A percentile compares a stretch with the other conserved stretches of the same genome.
These are phyloP conservation scores for Yamadazyma atlantica DNA, from an alignment of 1,139 yeast genomes.

Conservation along the genomic window DNA sequence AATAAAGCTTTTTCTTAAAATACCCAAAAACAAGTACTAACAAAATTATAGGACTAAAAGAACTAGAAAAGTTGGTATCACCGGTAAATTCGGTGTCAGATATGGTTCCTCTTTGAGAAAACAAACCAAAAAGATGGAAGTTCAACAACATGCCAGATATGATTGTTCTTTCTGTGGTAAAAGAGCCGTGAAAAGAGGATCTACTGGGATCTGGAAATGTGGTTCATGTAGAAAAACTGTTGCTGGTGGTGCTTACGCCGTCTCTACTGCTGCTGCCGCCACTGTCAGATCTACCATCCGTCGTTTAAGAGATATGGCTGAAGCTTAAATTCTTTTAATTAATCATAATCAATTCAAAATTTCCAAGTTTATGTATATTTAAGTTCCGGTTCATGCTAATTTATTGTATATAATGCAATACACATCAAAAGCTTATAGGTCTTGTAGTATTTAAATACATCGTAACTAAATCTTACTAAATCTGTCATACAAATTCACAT, in stretches of 20 bases:
- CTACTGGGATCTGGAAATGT: slow-evolving; percentile 99
- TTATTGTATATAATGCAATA: slow-evolving; percentile 11
- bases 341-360: slow-evolving; percentile 8
- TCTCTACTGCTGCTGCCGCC: slow-evolving; percentile 99
- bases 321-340: slow-evolving; percentile 62
- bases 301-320: slow-evolving; percentile 99
- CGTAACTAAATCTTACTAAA: too few relatives aligned
- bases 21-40: slow-evolving; percentile 31
- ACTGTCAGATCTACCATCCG: slow-evolving; percentile 99
- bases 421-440: too few relatives aligned
- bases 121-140: slow-evolving; percentile 99
- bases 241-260: slow-evolving; percentile 99
- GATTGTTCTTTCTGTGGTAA: slow-evolving; percentile 99
- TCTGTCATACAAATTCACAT: too few relatives aligned
- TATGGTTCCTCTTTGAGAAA: slow-evolving; percentile 99
- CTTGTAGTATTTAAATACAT: too few relatives aligned
- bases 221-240: slow-evolving; percentile 92
- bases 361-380: slow-evolving; percentile 15
- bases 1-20: background rate
- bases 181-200: slow-evolving; percentile 96
- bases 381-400: slow-evolving; percentile 13
- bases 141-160: slow-evolving; percentile 98
- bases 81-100: slow-evolving; percentile 99
- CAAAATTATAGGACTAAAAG: slow-evolving; percentile 83
- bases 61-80: slow-evolving; percentile 99